A percentile compares a stretch with the other conserved stretches of the same genome.
Conservation (phyloP, 2,329 filamentous ascomycete genomes). For the Didymella exigua region DNA sequence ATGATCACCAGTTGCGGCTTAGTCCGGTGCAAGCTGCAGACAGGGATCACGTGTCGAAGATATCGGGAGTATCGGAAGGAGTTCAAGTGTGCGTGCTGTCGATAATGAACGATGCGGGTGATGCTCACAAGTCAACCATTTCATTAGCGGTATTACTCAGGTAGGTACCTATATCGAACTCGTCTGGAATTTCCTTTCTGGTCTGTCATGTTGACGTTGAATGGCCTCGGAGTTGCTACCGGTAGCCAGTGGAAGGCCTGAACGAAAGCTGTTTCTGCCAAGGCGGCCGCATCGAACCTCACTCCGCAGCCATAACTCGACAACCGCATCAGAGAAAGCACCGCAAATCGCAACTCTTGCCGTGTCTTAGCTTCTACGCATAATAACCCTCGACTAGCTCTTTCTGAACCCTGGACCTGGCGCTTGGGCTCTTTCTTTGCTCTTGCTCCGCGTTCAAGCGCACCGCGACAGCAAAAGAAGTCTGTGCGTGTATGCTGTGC, state of each 20-base stretch:
- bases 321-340: slow-evolving; percentile 12
- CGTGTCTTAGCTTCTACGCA: slow-evolving; percentile 12
- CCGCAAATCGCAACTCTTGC: slow-evolving; percentile 15
- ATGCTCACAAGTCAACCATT: neutral
- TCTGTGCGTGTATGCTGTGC: slow-evolving; percentile 16
- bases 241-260: slow-evolving; percentile 8
- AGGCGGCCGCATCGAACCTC: slow-evolving; percentile 14
- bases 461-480: neutral
- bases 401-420: slow-evolving; percentile 4
- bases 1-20: slow-evolving; percentile 26
- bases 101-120: neutral
- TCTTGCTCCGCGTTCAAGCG: slow-evolving; percentile 2
- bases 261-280: slow-evolving; percentile 9
- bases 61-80: slow-evolving; percentile 12
- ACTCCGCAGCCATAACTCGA: slow-evolving; percentile 17
- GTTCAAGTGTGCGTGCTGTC: slow-evolving; percentile 8
- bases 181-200: neutral
- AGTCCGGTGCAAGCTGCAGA: slow-evolving; percentile 25
- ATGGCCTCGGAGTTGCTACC: neutral
- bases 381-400: slow-evolving; percentile 9
- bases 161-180: neutral
- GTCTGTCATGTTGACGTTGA: neutral
- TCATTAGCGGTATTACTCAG: neutral
- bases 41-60: slow-evolving; percentile 23
- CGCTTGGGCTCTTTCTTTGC: neutral